Percentiles rank a stretch among this genome's conserved stretches.
phyloP scores from a whole-genome alignment of 805 yeast species.

The Wickerhamomyces chambardii region DNA sequence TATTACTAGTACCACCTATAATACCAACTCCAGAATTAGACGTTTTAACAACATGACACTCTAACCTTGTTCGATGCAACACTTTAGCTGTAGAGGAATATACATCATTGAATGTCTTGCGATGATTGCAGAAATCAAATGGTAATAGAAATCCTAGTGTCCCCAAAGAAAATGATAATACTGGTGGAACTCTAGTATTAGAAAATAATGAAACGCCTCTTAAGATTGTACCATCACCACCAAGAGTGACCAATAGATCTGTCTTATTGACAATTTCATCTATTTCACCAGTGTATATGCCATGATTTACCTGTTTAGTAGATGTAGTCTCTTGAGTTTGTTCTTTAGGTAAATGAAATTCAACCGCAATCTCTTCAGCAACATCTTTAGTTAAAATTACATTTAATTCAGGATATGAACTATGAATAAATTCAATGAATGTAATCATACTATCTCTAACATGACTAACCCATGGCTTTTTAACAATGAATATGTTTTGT shows the following conservation, averaged over 20 bases:
- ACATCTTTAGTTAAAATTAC: slow-evolving; percentile 71
- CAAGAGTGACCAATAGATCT: slow-evolving; percentile 77
- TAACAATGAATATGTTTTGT: slow-evolving; percentile 69
- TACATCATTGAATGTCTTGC: slow-evolving; percentile 54
- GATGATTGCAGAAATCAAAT: slow-evolving; percentile 61
- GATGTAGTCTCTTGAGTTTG: too few species aligned
- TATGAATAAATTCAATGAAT: slow-evolving; percentile 53
- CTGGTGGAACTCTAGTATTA: slow-evolving; percentile 74
- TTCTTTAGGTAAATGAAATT: slow-evolving; percentile 10
- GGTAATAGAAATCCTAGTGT: slow-evolving; percentile 87
- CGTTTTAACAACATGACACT: slow-evolving; percentile 57
- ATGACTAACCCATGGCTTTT: slow-evolving; percentile 69
- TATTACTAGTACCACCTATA: slow-evolving; percentile 1
- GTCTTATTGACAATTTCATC: slow-evolving; percentile 55
- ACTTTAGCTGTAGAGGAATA: slow-evolving; percentile 63
- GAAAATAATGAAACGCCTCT: slow-evolving; percentile 77
- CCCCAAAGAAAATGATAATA: slow-evolving; percentile 81
- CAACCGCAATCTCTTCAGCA: slow-evolving; percentile 49
- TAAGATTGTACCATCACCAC: slow-evolving; percentile 95
- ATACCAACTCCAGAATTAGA: slow-evolving; percentile 1
- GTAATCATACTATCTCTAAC: slow-evolving; percentile 60
- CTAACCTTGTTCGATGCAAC: slow-evolving; percentile 68
- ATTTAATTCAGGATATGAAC: slow-evolving; percentile 60
- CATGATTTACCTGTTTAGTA: too few species aligned
- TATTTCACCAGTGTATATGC: slow-evolving; percentile 49